Base-by-base conservation (phyloP, 257 asterid genomes). In the Solanum sejunctum region DNA sequence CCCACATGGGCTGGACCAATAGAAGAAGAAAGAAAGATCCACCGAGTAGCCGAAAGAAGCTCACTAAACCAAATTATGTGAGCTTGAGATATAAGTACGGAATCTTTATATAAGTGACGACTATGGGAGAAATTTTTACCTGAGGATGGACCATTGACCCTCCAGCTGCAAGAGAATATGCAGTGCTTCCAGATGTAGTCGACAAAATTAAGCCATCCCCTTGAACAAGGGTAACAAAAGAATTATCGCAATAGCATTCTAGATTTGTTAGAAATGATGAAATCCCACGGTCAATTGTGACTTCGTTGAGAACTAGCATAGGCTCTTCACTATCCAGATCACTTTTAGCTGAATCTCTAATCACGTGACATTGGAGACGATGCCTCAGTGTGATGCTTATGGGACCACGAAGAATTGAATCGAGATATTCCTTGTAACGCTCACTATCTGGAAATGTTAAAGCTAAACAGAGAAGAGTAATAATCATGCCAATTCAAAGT, bases 81-180 rank as follows among this genome's bases (percentile, higher is more conserved):
- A 21, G 41, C n/a, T 20, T 73, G 58, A 73, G 81, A 73, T 73
- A 21, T 12, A 3, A 73, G 81, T 3, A 47, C 15, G 6, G 4
- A n/a, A 71, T 12, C n/a, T 0, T 16, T 17, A 49, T 23, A 83
- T 11, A 67, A 8, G 67, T 39, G 45, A 26, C 5, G 49, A 66
- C 7, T 78, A 69, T n/a, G 80, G 32, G 57, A 70, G 82, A 70
- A 36, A 36, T 36, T 82, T 83, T 49, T 90, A 95, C 99, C 99
- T 96, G 98, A 82, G 99, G 99, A 88, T 96, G 98, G 70, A 95
- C 99, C 98, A 97, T 95, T 36, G 99, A 97, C 51, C 99, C 99
- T 86, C 99, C 99, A 21, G 99, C 99, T 47, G 98, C 99, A 52
- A 97, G 94, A 63, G 99, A 97, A 92, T 97, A 97, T 63, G 98